Conservation (phyloP, 202 grass and related monocot species). For the Cymbopogon flexuosus region DNA sequence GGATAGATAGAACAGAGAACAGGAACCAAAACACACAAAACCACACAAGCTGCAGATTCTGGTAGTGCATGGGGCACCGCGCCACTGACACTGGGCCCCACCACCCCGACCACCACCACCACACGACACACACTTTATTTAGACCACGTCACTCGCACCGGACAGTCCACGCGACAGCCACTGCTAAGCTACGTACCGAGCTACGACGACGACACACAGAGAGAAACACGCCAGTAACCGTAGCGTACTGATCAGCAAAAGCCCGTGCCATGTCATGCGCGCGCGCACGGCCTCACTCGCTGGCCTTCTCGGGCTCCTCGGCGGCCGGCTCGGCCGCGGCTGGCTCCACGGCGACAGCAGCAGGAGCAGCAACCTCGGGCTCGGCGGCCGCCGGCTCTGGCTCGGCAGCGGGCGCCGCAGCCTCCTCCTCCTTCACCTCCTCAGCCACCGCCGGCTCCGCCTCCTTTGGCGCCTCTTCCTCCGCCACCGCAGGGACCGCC, state of each 20-base stretch:
- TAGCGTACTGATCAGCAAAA: not conserved
- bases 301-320: conserved; percentile 34
- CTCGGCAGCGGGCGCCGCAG: not conserved
- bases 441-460: not conserved
- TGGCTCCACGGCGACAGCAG: not conserved
- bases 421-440: not conserved
- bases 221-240: not conserved
- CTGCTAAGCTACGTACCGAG: not conserved
- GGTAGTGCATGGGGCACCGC: not conserved
- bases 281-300: conserved; percentile 33
- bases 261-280: conserved; percentile 22
- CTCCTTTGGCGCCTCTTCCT: conserved; percentile 27
- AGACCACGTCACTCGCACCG: conserved; percentile 16
- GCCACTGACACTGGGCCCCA: conserved; percentile 30
- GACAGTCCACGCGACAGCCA: not conserved
- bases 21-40: not conserved
- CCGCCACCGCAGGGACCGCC: not conserved
- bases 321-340: not conserved
- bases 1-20: not conserved
- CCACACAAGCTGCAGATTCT: not conserved
- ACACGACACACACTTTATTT: conserved; percentile 15
- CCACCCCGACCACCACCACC: not conserved
- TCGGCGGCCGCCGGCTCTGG: not conserved
- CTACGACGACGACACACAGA: not conserved
- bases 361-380: not conserved